Evolutionary conservation across 306 rosid genomes (phyloP).

Genomic region (Purshia tridentata): DNA sequence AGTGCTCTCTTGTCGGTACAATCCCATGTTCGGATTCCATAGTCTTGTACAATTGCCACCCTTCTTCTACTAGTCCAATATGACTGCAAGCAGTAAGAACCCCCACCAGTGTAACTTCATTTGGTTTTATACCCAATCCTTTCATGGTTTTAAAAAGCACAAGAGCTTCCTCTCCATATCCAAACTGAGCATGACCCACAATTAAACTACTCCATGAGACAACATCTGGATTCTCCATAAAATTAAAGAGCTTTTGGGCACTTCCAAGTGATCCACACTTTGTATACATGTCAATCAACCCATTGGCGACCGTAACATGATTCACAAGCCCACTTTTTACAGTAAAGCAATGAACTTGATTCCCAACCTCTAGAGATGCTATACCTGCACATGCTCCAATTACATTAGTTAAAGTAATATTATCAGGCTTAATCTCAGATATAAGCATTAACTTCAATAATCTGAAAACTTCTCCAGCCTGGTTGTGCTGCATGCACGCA

Average conservation of each 20-base stretch:
- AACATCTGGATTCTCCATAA: constrained; percentile 45
- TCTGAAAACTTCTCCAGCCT: constrained; percentile 52
- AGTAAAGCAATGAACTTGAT: constrained; percentile 62
- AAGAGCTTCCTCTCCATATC: constrained; percentile 67
- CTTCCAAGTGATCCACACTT: constrained; percentile 68
- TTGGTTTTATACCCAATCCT: constrained; percentile 48
- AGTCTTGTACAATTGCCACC: constrained; percentile 46
- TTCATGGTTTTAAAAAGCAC: constrained; percentile 56
- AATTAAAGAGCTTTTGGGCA: constrained; percentile 54
- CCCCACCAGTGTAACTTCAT: constrained; percentile 65
- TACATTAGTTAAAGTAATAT: constrained; percentile 53
- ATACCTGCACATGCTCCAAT: constrained; percentile 62
- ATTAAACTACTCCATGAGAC: constrained; percentile 90
- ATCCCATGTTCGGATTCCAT: constrained; percentile 64
- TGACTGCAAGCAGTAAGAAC: constrained; percentile 80
- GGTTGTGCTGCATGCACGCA: constrained; percentile 60
- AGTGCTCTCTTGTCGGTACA: constrained; percentile 59
- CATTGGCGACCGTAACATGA: constrained; percentile 55
- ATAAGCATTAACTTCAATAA: constrained; percentile 50
- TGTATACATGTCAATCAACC: constrained; percentile 77
- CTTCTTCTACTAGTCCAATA: constrained; percentile 73
- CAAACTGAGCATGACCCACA: constrained; percentile 68
- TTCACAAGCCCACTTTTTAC: constrained; percentile 57
- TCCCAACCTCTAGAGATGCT: constrained; percentile 63
- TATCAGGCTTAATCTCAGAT: constrained; percentile 55